Percentiles rank a stretch among this genome's conserved stretches.
phyloP scores from a whole-genome alignment of 2,329 filamentous ascomycete genomes.

The Talaromyces funiculosus region DNA sequence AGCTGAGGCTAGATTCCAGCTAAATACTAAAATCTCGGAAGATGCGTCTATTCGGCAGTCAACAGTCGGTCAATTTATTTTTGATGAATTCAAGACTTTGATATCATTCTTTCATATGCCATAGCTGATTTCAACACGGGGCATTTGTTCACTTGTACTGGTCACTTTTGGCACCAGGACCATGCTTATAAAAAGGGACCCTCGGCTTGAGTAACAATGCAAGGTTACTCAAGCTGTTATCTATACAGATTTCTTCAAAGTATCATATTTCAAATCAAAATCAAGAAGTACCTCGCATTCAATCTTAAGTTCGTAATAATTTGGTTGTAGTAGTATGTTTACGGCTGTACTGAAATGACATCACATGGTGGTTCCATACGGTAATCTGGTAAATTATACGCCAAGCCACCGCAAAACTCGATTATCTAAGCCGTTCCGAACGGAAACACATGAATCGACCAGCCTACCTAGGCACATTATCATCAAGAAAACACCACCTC shows the following conservation, averaged over 20 bases:
- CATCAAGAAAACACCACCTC: neutral
- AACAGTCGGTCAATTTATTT: too few species aligned
- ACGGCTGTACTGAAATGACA: constrained; percentile 8
- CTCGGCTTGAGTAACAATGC: neutral
- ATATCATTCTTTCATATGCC: neutral
- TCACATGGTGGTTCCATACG: constrained; percentile 3
- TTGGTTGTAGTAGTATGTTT: neutral
- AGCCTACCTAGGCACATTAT: constrained; percentile 6
- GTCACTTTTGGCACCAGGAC: neutral
- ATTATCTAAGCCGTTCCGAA: constrained; percentile 9
- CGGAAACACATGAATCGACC: constrained; percentile 2
- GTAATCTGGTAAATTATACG: constrained; percentile 5
- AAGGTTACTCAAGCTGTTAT: too few species aligned
- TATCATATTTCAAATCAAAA: too few species aligned
- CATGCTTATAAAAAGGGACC: neutral
- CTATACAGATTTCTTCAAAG: too few species aligned
- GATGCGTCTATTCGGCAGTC: too few species aligned
- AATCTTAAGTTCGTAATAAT: neutral
- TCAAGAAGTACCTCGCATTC: too few species aligned
- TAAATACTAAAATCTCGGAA: too few species aligned
- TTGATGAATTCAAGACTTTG: neutral
- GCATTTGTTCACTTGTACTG: neutral
- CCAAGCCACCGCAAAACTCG: constrained; percentile 3
- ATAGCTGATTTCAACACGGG: neutral
- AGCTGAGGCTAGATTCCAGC: too few species aligned